phyloP scores from a whole-genome alignment of 2,329 filamentous ascomycete species.

The Colletotrichum sp. region DNA sequence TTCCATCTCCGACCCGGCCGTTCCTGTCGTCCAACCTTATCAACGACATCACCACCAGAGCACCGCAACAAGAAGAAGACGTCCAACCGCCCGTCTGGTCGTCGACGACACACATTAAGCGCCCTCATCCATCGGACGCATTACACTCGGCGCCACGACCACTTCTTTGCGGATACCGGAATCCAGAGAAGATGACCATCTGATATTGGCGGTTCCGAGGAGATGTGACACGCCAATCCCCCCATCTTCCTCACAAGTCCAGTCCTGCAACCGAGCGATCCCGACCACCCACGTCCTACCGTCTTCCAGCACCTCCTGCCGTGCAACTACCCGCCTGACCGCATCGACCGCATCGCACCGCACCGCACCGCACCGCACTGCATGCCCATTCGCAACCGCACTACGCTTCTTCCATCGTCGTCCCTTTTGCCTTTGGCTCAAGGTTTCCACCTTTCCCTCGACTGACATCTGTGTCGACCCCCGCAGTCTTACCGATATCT shows the following conservation, averaged over 20 bases:
- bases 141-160: conserved; percentile 24
- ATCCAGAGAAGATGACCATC: conserved; percentile 22
- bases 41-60: not conserved
- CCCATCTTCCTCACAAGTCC: conserved; percentile 11
- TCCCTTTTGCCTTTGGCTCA: not conserved
- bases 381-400: not conserved
- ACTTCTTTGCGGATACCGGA: conserved; percentile 22
- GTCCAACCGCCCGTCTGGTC: not conserved
- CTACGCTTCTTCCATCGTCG: not conserved
- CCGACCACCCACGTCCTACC: not conserved
- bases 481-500: not conserved
- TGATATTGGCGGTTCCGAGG: conserved; percentile 28
- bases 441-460: not conserved
- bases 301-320: conserved; percentile 8
- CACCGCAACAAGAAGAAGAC: not conserved
- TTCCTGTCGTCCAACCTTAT: not conserved
- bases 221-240: conserved; percentile 29
- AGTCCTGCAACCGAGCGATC: conserved; percentile 3
- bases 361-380: not conserved
- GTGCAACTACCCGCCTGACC: not conserved
- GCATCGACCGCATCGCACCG: not conserved
- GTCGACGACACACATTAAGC: not conserved
- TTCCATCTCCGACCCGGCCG: not conserved
- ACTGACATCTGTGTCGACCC: not conserved
- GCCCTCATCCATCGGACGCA: not conserved